Base-by-base conservation (phyloP, 1,139 yeast genomes). In the Candida albicans region DNA sequence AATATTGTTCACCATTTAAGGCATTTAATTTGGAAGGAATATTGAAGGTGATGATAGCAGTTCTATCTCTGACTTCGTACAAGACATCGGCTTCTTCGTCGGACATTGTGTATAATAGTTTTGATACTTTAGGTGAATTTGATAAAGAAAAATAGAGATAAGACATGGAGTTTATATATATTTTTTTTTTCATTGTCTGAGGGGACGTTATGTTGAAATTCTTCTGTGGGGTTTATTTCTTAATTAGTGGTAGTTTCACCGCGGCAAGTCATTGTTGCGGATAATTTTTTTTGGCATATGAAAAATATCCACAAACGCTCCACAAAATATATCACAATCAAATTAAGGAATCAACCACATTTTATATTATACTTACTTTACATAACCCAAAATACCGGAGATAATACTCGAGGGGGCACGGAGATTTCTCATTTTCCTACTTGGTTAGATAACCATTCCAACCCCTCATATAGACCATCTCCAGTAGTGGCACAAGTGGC, bases 21-120 rank as follows among this genome's bases (percentile, higher is more conserved):
- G 96, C 88, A 62, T 89, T 89, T 55, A 81, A 71, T 39, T 73
- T 72, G 40, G 68, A 56, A 27, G 95, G 89, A 41, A 79, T 68
- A 56, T 83, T 82, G 37, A 89, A 66, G 13, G 87, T 82, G 62
- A 89, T 87, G 51, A 86, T 72, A 46, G 84, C 76, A n/a, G 76
- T 70, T 44, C 65, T 71, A 52, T 68, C 86, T 48, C 67, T 70
- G 36, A 81, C 82, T 56, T 77, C 81, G 59, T 79, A 79, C 10
- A 65, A 55, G 43, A 78, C 72, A 46, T 68, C 75, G 42, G 61
- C 36, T 18, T 57, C 59, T 49, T 55, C 61, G 27, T 44, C 43
- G 13, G 52, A 42, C 53, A 51, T 50, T 36, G 35, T 49, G 30
- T 29, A 12, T 18, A 30, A 26, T 22, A n/a, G 25, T 24, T 10